These are phyloP conservation scores for Chaetomium tenue DNA, from an alignment of 495 filamentous ascomycete species.

Conservation along the genomic window DNA sequence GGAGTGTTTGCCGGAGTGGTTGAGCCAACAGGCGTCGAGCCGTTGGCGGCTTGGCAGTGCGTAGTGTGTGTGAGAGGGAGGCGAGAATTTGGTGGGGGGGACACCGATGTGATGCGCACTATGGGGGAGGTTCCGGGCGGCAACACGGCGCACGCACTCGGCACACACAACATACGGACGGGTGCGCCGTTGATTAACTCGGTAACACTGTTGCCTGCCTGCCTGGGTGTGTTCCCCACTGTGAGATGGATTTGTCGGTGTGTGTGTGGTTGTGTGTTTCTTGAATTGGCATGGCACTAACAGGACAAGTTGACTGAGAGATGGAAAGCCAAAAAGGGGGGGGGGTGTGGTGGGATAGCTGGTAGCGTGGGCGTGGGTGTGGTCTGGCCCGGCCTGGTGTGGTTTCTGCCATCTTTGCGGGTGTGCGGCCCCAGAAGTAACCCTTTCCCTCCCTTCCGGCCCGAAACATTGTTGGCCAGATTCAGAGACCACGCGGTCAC, in stretches of 20 bases:
- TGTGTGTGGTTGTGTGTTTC: too few species aligned
- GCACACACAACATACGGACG: background rate
- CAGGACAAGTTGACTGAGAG: too few species aligned
- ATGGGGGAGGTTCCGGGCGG: too few species aligned
- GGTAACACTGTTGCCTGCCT: background rate
- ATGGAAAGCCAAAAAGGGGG: too few species aligned
- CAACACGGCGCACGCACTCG: too few species aligned
- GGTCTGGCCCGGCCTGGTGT: background rate
- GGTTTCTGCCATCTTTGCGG: background rate
- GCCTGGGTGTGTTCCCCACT: background rate
- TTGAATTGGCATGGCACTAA: too few species aligned
- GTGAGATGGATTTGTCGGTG: too few species aligned
- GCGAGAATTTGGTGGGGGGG: too few species aligned
- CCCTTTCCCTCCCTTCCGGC: background rate
- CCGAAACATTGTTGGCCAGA: slow-evolving; percentile 4
- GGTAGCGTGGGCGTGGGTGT: too few species aligned
- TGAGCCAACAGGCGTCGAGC: background rate
- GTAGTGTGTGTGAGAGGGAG: too few species aligned
- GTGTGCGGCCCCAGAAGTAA: background rate
- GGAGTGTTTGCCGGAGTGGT: background rate
- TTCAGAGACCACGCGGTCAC: background rate
- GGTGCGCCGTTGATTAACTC: background rate
- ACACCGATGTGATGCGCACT: background rate
- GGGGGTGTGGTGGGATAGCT: background rate
- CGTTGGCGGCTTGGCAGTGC: background rate